Evolutionary conservation across 2,329 filamentous ascomycete genomes (phyloP).

Genomic region (Thelonectria discophora): DNA sequence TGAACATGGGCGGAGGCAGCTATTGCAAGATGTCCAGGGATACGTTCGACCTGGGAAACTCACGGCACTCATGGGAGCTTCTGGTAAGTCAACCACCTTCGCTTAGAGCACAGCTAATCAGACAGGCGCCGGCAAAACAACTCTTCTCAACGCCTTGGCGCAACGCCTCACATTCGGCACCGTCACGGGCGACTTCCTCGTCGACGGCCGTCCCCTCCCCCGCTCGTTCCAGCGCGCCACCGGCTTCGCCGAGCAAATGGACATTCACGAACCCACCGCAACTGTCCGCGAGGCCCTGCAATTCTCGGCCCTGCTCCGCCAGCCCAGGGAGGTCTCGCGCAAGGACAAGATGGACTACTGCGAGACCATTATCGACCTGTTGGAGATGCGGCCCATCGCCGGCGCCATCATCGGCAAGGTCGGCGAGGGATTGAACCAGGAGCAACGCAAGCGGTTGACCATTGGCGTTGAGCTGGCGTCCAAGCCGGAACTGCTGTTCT

Average conservation of each 20-base stretch:
- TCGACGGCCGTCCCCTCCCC: constrained; percentile 76
- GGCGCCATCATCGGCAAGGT: constrained; percentile 69
- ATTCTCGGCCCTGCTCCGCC: constrained; percentile 72
- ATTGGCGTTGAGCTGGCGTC: constrained; percentile 65
- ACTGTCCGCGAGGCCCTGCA: constrained; percentile 73
- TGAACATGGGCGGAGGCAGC: constrained; percentile 71
- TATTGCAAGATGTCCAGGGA: constrained; percentile 81
- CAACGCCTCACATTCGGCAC: constrained; percentile 80
- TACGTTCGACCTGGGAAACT: constrained; percentile 84
- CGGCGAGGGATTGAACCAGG: constrained; percentile 68
- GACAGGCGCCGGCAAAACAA: constrained; percentile 72
- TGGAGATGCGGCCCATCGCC: constrained; percentile 74
- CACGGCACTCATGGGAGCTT: constrained; percentile 78
- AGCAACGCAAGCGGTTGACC: constrained; percentile 65
- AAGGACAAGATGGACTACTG: constrained; percentile 74
- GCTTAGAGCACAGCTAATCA: neutral
- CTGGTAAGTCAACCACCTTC: constrained; percentile 43
- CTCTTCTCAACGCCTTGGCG: constrained; percentile 76
- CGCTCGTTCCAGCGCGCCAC: constrained; percentile 83
- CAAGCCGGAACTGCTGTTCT: constrained; percentile 68
- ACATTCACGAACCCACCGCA: constrained; percentile 71
- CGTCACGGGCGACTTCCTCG: constrained; percentile 79
- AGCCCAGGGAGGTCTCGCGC: constrained; percentile 63
- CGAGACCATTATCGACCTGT: constrained; percentile 72
- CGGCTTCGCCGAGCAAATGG: constrained; percentile 73